Evolutionary conservation across 2,329 filamentous ascomycete genomes (phyloP).

Genomic region (Dendryphion nanum): DNA sequence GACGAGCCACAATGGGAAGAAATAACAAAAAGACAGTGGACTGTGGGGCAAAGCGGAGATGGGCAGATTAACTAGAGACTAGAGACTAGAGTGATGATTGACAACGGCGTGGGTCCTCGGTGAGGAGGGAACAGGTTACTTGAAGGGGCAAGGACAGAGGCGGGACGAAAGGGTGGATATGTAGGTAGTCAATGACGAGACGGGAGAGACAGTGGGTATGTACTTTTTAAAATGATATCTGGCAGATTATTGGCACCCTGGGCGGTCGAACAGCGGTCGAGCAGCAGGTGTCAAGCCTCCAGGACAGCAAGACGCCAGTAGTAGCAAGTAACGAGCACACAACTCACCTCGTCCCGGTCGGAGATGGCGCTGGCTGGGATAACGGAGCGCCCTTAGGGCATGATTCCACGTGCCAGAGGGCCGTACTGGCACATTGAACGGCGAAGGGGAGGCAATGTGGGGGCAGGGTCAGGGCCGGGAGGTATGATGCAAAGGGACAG

Average conservation of each 20-base stretch:
- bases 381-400: constrained; percentile 20
- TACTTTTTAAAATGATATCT: constrained; percentile 23
- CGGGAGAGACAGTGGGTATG: constrained; percentile 18
- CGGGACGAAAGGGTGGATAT: constrained; percentile 18
- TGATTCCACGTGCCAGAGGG: constrained; percentile 30
- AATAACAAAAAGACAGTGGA: neutral
- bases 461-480: constrained; percentile 7
- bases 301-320: constrained; percentile 17
- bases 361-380: constrained; percentile 11
- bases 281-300: constrained; percentile 7
- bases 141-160: neutral
- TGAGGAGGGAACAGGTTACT: constrained; percentile 14
- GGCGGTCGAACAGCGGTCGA: too few relatives aligned
- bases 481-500: constrained; percentile 14
- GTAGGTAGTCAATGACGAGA: constrained; percentile 13
- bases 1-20: too few relatives aligned
- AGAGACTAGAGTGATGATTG: constrained; percentile 17
- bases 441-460: constrained; percentile 15
- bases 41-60: neutral
- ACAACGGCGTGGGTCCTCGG: constrained; percentile 19
- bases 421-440: constrained; percentile 17
- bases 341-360: constrained; percentile 30
- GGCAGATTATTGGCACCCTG: constrained; percentile 21
- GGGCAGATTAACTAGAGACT: neutral
- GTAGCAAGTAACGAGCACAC: constrained; percentile 20